Base-by-base conservation (phyloP, 169 alveolate species). In the Cryptosporidium tyzzeri region DNA sequence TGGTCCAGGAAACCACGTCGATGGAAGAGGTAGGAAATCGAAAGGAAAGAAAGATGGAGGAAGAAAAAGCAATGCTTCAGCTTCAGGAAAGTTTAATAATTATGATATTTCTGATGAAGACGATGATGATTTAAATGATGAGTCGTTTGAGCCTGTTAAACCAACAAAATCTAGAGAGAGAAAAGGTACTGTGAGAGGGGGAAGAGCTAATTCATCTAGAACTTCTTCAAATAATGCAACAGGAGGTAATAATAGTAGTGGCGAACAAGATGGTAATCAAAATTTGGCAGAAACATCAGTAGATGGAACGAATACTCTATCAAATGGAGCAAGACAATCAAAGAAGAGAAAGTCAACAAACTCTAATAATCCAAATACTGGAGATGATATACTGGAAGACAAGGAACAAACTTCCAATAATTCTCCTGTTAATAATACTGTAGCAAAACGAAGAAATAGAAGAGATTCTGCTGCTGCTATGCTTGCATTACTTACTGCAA, bases 381-480 rank as follows among this genome's bases (percentile, higher is more conserved):
- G 62, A 21, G 86, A 73, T 16, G 68, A 73, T 9, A 26, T 26
- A 12, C 86, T 29, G 6, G 68, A 55, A n/a, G 48, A 48, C 44
- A 26, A 71, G 16, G 59, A 23, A 3, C 50, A 50, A 71, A 21
- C 37, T 44, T 31, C 71, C 18, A 53, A 29, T 50, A 21, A 53
- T 3, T 53, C 71, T 33, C 59, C 86, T 1, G 86, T 41, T 18
- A 73, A 73, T 39, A 73, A 73, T 44, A 73, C 86, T 14, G 86
- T 73, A 48, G 86, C 86, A 16, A 80, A 65, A 18, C 62, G 89
- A 62, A 80, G 89, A 65, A 80, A 80, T 50, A 80, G 89, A 26
- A 80, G 89, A 41, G 89, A 80, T 62, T 59, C 89, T 41, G 89
- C 89, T 39, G 89, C 89, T 12, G 89, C 89, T 18, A 80, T 80